Base-by-base conservation (phyloP, 345 rosid species). In the Xanthoceras sorbifolium region DNA sequence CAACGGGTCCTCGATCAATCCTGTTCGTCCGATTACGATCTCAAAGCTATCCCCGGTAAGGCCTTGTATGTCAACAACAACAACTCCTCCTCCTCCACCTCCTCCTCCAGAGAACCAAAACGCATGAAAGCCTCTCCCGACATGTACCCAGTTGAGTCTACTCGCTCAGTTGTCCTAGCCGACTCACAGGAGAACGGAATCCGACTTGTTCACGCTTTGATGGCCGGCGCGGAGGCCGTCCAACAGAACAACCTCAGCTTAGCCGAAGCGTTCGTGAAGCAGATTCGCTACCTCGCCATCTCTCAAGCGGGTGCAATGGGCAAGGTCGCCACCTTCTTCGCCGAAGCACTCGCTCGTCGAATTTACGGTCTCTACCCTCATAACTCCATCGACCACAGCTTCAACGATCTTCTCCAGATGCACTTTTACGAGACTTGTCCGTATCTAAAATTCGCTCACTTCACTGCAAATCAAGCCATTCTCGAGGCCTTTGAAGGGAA, bases 341-440 rank as follows among this genome's bases (percentile, higher is more conserved):
- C 97, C 25, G 96, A 93, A 77, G 97, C 94, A 17, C 73, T 93
- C 5, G 94, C 97, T 61, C 86, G 96, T 25, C 83, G 90, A 75
- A 91, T 93, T 70, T 93, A 91, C 77, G 77, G 84, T 6, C 64
- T 89, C 1, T 81, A 62, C 63, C 96, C 94, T 12, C 82, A 46
- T 23, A 76, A 57, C 55, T 69, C 86, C 0, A 69, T 87, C 6
- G 94, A 91, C 66, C 88, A 80, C 62, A 80, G 90, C 8, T 79
- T 80, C 59, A 75, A 90, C 15, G 89, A 93, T 50, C 75, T 86
- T 44, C 91, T 93, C n/a, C 88, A 93, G 93, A 86, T 87, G 88
- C 93, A 93, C 81, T 93, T 91, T 76, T 93, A 93, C 69, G 97
- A 93, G 78, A 81, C 96, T 2, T 91, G 96, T 67, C 97, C 97